Conservation (phyloP, 2,329 filamentous ascomycete species). For the Lecanosticta acicola region DNA sequence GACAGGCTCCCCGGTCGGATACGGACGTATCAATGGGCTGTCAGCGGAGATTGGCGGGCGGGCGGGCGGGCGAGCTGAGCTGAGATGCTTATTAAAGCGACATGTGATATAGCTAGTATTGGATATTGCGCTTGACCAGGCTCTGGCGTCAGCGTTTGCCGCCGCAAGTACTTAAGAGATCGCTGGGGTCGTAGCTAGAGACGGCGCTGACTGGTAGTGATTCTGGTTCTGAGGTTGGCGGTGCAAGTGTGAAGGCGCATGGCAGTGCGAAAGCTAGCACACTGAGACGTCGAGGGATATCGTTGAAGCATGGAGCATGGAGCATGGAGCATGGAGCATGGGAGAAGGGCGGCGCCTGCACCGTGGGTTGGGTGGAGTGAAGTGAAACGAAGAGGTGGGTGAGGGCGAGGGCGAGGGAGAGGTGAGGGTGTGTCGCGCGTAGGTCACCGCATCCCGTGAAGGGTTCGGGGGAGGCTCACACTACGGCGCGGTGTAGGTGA, state of each 20-base stretch:
- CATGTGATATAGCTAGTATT: constrained; percentile 1
- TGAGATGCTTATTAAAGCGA: background rate
- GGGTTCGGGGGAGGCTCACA: too few relatives aligned
- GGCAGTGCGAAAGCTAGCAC: background rate
- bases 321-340: background rate
- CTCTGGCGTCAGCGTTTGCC: too few relatives aligned
- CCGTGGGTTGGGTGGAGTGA: background rate
- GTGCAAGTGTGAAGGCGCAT: background rate
- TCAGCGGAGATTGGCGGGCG: constrained; percentile 3
- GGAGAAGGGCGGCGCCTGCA: background rate
- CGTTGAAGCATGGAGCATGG: background rate
- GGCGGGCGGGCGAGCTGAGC: too few relatives aligned
- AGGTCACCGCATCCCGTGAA: too few relatives aligned
- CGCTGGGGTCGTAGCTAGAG: too few relatives aligned
- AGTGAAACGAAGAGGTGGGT: background rate
- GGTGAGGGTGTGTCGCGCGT: background rate
- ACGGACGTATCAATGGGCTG: background rate
- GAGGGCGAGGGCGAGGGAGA: background rate
- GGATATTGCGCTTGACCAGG: background rate
- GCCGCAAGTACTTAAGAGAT: too few relatives aligned
- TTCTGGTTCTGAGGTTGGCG: background rate
- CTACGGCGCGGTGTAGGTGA: too few relatives aligned
- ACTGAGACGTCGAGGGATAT: background rate
- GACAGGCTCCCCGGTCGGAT: constrained; percentile 2
- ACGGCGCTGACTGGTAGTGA: background rate